Base-by-base conservation (phyloP, 768 basidiomycete species). In the Collybia sp. region DNA sequence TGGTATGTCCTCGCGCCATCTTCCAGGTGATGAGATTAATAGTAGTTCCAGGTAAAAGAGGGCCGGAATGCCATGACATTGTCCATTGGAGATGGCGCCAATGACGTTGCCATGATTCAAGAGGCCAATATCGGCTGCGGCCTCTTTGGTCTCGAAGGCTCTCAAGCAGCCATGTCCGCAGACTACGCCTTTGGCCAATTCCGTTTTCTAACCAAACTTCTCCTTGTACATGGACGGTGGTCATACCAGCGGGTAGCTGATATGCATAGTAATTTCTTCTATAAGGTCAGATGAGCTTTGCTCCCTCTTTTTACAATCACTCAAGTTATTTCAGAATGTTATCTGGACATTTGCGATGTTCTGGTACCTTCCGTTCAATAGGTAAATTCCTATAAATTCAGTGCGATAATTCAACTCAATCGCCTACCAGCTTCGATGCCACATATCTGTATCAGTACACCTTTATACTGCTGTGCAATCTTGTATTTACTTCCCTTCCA, bases 31-130 rank as follows among this genome's bases (percentile, higher is more conserved):
- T 42, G 44, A 43, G 45, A 11, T 36, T 54, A 12, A 13, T 53
- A 25, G 16, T 48, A 18, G 49, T 31, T 53, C 17, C 49, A 90
- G 90, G 91, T 97, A 63, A 97, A 97, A 58, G 93, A 97, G 55
- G 95, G 95, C 9, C 81, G 87, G 40, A 85, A 91, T 42, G 93
- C 93, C 0, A 96, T 97, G 95, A 95, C 94, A 1, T 65, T 98
- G 20, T 89, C 94, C 0, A 98, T 99, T 44, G 95, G 95, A 9
- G 95, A 98, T 56, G 93, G 92, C 45, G 95, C 95, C 12, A 98
- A 98, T 59, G 95, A 98, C 59, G 95, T 98, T 17, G 93, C 94
- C 5, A 98, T 98, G 95, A 98, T 98, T 48, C 95, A 98, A 61
- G 95, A 95, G 58, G 95, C 95, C n/a, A 93, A 98, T 62, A 86